Percentiles rank a stretch among this genome's conserved stretches.
phyloP scores from a whole-genome alignment of 768 basidiomycete genomes.

The Pleurotus tuber-regium region DNA sequence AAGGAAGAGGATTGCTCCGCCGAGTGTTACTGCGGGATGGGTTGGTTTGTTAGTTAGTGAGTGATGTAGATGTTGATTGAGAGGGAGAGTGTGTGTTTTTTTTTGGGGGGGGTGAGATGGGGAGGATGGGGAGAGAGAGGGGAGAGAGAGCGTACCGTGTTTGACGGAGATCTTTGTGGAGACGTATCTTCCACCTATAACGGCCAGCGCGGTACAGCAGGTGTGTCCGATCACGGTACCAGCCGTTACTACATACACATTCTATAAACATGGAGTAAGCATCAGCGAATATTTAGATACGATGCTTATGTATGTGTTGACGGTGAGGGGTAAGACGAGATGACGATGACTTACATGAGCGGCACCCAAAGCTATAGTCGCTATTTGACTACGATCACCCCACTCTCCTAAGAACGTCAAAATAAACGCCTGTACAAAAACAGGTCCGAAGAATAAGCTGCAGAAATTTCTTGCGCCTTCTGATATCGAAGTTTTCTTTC shows the following conservation, averaged over 20 bases:
- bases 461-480: conserved; percentile 83
- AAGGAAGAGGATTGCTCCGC: conserved; percentile 80
- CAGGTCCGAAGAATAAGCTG: conserved; percentile 81
- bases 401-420: conserved; percentile 99
- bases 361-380: conserved; percentile 93
- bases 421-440: conserved; percentile 93
- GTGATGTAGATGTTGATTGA: too few relatives aligned
- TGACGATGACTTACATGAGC: conserved; percentile 70
- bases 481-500: conserved; percentile 21
- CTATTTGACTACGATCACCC: conserved; percentile 97
- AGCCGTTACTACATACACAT: conserved; percentile 85
- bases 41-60: too few relatives aligned
- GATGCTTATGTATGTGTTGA: too few relatives aligned
- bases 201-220: conserved; percentile 84
- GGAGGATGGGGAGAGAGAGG: background rate
- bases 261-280: conserved; percentile 43
- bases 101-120: too few relatives aligned
- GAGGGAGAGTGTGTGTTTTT: too few relatives aligned
- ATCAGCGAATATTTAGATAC: too few relatives aligned
- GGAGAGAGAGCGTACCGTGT: conserved; percentile 59
- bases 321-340: background rate
- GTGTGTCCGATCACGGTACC: conserved; percentile 91
- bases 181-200: conserved; percentile 89
- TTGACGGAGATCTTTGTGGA: conserved; percentile 96
- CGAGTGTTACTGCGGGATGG: conserved; percentile 64